Conservation (phyloP, 83 land plant genomes). For the Diphasiastrum complanatum region DNA sequence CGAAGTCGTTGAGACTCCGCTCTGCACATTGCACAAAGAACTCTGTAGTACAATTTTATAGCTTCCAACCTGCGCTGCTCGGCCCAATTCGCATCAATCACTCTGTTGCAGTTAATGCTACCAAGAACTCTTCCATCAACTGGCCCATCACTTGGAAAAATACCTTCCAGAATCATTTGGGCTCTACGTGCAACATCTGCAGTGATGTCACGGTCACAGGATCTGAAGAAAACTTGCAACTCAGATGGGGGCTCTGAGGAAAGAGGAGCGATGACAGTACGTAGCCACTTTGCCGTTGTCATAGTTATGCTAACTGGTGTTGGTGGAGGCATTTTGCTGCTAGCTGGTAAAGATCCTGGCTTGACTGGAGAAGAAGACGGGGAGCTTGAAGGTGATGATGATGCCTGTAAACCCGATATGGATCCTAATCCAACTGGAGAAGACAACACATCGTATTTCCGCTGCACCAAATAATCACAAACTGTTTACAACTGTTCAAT, state of each 20-base stretch:
- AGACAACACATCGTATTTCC: constrained; percentile 19
- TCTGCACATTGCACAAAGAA: constrained; percentile 75
- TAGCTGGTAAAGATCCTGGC: constrained; percentile 13
- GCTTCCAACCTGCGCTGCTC: constrained; percentile 86
- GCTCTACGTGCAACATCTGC: constrained; percentile 67
- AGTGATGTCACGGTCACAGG: constrained; percentile 70
- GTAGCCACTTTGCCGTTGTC: constrained; percentile 97
- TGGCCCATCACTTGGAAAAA: constrained; percentile 45
- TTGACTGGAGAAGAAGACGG: constrained; percentile 48
- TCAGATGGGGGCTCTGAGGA: constrained; percentile 65
- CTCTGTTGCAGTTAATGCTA: constrained; percentile 31
- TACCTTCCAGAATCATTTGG: constrained; percentile 61
- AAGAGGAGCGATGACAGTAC: constrained; percentile 70
- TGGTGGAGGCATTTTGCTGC: constrained; percentile 47
- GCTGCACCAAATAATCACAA: constrained; percentile 8
- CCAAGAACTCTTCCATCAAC: constrained; percentile 42
- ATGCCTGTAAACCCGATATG: constrained; percentile 29
- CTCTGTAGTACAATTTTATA: constrained; percentile 79
- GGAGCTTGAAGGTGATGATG: constrained; percentile 52
- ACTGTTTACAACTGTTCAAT: too few relatives aligned
- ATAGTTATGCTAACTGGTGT: constrained; percentile 92
- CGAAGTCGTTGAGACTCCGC: constrained; percentile 62
- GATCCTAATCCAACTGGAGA: constrained; percentile 12
- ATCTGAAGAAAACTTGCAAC: constrained; percentile 50
- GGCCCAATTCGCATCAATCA: constrained; percentile 76